Evolutionary conservation across 768 basidiomycete genomes (phyloP).

Genomic region (Leccinum subtestaceum): DNA sequence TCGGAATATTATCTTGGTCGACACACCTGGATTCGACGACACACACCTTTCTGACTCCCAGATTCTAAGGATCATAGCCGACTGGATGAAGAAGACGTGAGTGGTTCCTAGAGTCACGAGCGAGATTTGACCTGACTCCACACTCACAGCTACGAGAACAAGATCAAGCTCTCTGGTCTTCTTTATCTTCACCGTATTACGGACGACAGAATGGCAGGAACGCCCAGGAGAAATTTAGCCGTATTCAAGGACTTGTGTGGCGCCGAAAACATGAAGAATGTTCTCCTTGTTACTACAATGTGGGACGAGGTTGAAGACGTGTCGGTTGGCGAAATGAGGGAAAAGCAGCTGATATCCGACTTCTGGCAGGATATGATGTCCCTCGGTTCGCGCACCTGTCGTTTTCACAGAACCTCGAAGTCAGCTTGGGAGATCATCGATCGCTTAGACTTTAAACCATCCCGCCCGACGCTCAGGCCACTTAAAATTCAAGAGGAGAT

Average conservation of each 20-base stretch:
- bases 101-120: not conserved
- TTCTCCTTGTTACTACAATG: conserved; percentile 21
- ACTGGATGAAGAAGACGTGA: conserved; percentile 19
- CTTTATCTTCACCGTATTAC: conserved; percentile 17
- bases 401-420: conserved; percentile 8
- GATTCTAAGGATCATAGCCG: conserved; percentile 12
- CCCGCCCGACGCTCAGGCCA: not conserved
- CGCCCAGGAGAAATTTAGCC: conserved; percentile 6
- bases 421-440: conserved; percentile 16
- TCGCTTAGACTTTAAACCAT: not conserved
- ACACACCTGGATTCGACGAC: conserved; percentile 21
- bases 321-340: conserved; percentile 7
- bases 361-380: conserved; percentile 17
- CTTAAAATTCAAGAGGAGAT: conserved; percentile 18
- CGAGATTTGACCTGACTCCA: not conserved
- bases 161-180: conserved; percentile 11
- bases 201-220: conserved; percentile 11
- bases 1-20: conserved; percentile 14
- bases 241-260: conserved; percentile 16
- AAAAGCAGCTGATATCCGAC: conserved; percentile 9
- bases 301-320: conserved; percentile 12
- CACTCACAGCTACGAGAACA: conserved; percentile 4
- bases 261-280: conserved; percentile 7
- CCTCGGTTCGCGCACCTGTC: conserved; percentile 10
- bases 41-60: conserved; percentile 7